Conservation (phyloP, 495 filamentous ascomycete species). For the Terfezia boudieri region DNA sequence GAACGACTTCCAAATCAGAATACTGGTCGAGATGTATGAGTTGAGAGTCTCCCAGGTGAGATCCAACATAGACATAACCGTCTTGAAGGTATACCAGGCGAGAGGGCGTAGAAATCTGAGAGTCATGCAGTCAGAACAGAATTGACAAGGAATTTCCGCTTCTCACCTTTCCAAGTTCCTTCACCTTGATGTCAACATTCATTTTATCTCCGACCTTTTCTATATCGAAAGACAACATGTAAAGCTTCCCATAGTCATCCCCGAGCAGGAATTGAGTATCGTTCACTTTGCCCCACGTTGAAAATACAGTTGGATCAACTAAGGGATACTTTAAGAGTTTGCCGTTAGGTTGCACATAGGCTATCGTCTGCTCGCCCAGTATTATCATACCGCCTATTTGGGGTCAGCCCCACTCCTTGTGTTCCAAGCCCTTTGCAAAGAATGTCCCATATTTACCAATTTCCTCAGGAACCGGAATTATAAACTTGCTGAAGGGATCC, state of each 20-base stretch:
- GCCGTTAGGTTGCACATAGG: slow-evolving; percentile 55
- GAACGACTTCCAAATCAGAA: slow-evolving; percentile 36
- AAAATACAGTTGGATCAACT: slow-evolving; percentile 54
- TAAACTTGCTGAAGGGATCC: slow-evolving; percentile 49
- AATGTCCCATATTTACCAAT: slow-evolving; percentile 20
- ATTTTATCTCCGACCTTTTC: neutral
- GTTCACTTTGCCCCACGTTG: slow-evolving; percentile 70
- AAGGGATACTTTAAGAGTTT: slow-evolving; percentile 36
- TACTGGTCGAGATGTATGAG: slow-evolving; percentile 36
- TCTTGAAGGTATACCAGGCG: slow-evolving; percentile 58
- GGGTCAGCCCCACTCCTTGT: neutral
- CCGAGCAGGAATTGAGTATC: slow-evolving; percentile 60
- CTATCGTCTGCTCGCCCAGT: slow-evolving; percentile 61
- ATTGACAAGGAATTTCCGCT: too few species aligned
- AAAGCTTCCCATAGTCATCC: slow-evolving; percentile 70
- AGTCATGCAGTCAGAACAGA: too few species aligned
- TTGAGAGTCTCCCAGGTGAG: slow-evolving; percentile 82
- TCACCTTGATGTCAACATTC: too few species aligned
- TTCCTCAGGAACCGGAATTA: slow-evolving; percentile 57
- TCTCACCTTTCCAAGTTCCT: too few species aligned
- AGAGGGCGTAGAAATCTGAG: slow-evolving; percentile 42
- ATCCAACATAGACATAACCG: slow-evolving; percentile 62
- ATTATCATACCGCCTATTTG: slow-evolving; percentile 39
- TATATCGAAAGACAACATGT: slow-evolving; percentile 25
- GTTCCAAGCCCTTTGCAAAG: neutral